Evolutionary conservation across 768 basidiomycete species (phyloP).

Genomic region (Macrolepiota albuminosa): DNA sequence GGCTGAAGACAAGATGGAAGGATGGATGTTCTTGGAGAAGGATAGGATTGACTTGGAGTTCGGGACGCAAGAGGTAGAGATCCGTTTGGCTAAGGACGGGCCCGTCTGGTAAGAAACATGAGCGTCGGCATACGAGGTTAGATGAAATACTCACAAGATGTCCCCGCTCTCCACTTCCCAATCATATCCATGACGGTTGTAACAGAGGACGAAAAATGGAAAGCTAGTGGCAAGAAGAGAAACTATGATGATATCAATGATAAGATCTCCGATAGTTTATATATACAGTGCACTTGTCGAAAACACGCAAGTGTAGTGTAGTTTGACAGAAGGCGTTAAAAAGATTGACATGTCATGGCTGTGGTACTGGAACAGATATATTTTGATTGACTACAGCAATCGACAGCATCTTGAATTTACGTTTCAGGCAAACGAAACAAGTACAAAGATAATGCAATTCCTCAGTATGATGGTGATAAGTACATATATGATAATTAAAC

Average conservation of each 20-base stretch:
- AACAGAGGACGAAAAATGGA: not conserved
- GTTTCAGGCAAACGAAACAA: not conserved
- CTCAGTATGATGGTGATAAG: not conserved
- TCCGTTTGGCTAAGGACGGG: constrained; percentile 79
- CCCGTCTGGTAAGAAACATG: constrained; percentile 45
- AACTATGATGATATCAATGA: constrained; percentile 5
- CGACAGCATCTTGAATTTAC: not conserved
- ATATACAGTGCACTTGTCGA: not conserved
- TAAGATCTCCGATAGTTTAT: constrained; percentile 4
- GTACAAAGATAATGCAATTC: not conserved
- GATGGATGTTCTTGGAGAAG: constrained; percentile 40
- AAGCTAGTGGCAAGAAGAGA: not conserved
- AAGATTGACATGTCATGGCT: not conserved
- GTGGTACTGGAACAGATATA: not conserved
- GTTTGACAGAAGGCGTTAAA: not conserved
- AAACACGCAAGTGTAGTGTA: not conserved
- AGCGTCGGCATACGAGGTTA: not conserved
- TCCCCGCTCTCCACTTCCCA: constrained; percentile 40
- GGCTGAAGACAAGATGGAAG: constrained; percentile 70
- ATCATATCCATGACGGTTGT: constrained; percentile 18
- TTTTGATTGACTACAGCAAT: not conserved
- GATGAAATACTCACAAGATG: constrained; percentile 30
- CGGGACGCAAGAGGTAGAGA: constrained; percentile 68
- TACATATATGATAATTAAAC: not conserved
- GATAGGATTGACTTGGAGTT: constrained; percentile 72